Percentiles rank a stretch among this genome's conserved stretches.
These are phyloP conservation scores for Colletotrichum brevisporum DNA, from an alignment of 2,329 filamentous ascomycete species.

Conservation along the genomic window DNA sequence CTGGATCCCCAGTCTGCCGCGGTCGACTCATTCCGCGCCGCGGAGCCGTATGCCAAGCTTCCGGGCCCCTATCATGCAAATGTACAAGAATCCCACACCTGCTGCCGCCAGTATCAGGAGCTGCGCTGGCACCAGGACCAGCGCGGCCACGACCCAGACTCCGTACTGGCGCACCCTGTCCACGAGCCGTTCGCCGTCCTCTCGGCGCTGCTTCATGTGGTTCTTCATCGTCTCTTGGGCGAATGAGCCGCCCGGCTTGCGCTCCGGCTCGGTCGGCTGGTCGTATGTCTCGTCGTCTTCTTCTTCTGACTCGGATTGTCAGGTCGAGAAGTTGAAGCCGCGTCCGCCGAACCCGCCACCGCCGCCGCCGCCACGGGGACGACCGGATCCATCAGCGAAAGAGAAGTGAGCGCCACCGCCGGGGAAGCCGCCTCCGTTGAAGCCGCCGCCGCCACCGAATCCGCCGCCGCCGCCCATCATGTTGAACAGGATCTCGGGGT, in stretches of 20 bases:
- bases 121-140: constrained; percentile 62
- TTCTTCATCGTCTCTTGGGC: constrained; percentile 48
- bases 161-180: constrained; percentile 59
- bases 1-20: constrained; percentile 31
- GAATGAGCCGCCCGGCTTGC: constrained; percentile 43
- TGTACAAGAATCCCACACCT: constrained; percentile 56
- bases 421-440: constrained; percentile 66
- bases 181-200: constrained; percentile 55
- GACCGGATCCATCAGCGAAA: constrained; percentile 61
- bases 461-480: constrained; percentile 80
- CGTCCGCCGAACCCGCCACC: constrained; percentile 51
- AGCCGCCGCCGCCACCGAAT: constrained; percentile 63
- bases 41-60: constrained; percentile 39
- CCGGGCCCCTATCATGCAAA: constrained; percentile 50
- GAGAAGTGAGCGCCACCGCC: constrained; percentile 71
- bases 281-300: constrained; percentile 51
- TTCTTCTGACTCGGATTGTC: constrained; percentile 59
- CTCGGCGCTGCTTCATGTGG: constrained; percentile 49
- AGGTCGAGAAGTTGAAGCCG: constrained; percentile 60
- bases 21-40: constrained; percentile 37
- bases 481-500: constrained; percentile 84
- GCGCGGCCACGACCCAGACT: constrained; percentile 57
- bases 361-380: constrained; percentile 51
- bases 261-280: constrained; percentile 47
- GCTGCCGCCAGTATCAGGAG: constrained; percentile 55